Evolutionary conservation across 495 filamentous ascomycete genomes (phyloP).

Genomic region (Aspergillus cavernicola): DNA sequence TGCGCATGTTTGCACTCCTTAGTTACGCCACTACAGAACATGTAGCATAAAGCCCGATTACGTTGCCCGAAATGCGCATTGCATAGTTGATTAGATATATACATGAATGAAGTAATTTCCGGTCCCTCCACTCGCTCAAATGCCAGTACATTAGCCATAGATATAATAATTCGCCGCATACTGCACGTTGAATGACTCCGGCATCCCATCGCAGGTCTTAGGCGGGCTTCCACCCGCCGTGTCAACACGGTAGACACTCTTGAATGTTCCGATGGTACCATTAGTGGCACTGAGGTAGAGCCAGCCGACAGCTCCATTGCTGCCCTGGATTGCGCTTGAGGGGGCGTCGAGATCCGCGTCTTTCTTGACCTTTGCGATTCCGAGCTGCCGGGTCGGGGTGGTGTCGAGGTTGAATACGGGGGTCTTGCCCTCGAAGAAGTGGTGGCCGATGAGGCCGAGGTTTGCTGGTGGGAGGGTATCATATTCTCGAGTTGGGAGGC

Average conservation of each 20-base stretch:
- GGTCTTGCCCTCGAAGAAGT: slow-evolving; percentile 66
- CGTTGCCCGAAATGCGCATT: neutral
- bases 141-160: slow-evolving; percentile 25
- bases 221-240: slow-evolving; percentile 82
- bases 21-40: too few relatives aligned
- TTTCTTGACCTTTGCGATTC: slow-evolving; percentile 62
- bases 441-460: slow-evolving; percentile 65
- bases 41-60: neutral
- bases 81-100: neutral
- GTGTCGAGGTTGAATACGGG: slow-evolving; percentile 79
- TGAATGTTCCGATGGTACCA: slow-evolving; percentile 57
- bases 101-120: neutral
- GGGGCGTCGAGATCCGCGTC: slow-evolving; percentile 55
- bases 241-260: slow-evolving; percentile 79
- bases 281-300: slow-evolving; percentile 46
- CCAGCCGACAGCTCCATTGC: slow-evolving; percentile 60
- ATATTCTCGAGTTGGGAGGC: slow-evolving; percentile 38
- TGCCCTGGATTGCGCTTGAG: slow-evolving; percentile 46
- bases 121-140: neutral
- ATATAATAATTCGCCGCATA: slow-evolving; percentile 79
- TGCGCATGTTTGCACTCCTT: too few relatives aligned
- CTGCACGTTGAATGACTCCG: slow-evolving; percentile 60
- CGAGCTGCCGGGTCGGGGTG: slow-evolving; percentile 46
- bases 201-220: slow-evolving; percentile 64
- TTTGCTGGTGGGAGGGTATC: slow-evolving; percentile 46